Percentiles rank a stretch among this genome's conserved stretches.
Conservation (phyloP, 2,329 filamentous ascomycete genomes). For the Acarospora socialis region DNA sequence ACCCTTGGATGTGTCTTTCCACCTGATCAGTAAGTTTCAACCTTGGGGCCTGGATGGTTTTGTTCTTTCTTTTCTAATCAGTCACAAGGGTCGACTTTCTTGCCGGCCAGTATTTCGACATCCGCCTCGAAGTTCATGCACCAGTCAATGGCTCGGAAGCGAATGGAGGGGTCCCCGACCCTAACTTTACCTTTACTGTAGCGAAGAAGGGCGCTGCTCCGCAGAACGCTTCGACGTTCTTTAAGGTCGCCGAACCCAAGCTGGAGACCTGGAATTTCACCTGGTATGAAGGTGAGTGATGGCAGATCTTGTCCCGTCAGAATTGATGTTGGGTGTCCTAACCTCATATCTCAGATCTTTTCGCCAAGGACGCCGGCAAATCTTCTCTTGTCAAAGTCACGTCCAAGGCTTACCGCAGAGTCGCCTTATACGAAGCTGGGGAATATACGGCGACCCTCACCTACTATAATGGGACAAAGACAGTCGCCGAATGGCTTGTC, state of each 20-base stretch:
- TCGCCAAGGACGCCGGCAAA: constrained; percentile 55
- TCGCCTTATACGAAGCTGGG: constrained; percentile 65
- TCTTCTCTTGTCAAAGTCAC: constrained; percentile 67
- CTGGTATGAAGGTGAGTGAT: constrained; percentile 57
- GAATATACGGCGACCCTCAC: constrained; percentile 61
- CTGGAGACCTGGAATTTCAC: constrained; percentile 70
- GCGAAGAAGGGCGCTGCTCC: constrained; percentile 44
- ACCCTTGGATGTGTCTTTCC: constrained; percentile 43
- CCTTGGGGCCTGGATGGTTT: not conserved
- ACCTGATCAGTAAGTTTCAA: constrained; percentile 38
- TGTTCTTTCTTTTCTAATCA: not conserved
- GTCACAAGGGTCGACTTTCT: constrained; percentile 55
- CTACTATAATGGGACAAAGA: constrained; percentile 60
- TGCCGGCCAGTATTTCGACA: constrained; percentile 70
- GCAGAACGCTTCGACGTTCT: constrained; percentile 49
- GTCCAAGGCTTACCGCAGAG: constrained; percentile 60
- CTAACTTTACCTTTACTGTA: constrained; percentile 62
- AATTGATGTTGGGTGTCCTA: not conserved
- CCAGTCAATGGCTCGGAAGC: constrained; percentile 70
- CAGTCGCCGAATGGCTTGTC: constrained; percentile 63
- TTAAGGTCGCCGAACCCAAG: constrained; percentile 53
- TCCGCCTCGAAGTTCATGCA: constrained; percentile 69
- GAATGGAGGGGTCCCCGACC: constrained; percentile 55
- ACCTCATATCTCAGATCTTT: constrained; percentile 42
- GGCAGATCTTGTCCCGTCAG: not conserved